Evolutionary conservation across 768 basidiomycete species (phyloP).

Genomic region (Pulveroboletus frians): DNA sequence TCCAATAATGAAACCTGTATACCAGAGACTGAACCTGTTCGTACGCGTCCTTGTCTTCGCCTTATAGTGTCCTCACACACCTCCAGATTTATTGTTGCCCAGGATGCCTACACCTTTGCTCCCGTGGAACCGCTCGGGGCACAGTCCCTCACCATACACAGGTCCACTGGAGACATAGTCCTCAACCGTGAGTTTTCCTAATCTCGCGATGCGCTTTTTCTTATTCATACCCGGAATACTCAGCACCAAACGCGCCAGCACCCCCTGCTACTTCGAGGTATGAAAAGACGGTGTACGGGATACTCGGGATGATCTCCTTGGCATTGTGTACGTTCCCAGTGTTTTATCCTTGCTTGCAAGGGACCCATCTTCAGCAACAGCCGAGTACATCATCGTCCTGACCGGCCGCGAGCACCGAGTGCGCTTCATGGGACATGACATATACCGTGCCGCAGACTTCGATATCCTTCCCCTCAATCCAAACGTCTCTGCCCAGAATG

Average conservation of each 20-base stretch:
- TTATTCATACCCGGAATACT: neutral
- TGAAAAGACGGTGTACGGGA: conserved; percentile 65
- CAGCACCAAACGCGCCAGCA: conserved; percentile 51
- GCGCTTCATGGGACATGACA: conserved; percentile 75
- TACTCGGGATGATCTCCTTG: conserved; percentile 71
- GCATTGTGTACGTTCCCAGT: conserved; percentile 54
- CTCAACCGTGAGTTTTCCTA: conserved; percentile 52
- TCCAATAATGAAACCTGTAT: conserved; percentile 65
- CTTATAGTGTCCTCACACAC: neutral
- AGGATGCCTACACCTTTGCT: conserved; percentile 76
- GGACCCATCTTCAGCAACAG: conserved; percentile 37
- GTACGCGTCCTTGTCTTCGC: conserved; percentile 23
- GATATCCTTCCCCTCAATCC: conserved; percentile 84
- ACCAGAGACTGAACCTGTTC: conserved; percentile 71
- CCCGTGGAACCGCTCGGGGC: conserved; percentile 57
- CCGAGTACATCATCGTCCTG: conserved; percentile 89
- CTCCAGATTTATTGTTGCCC: conserved; percentile 58
- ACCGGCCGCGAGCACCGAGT: conserved; percentile 77
- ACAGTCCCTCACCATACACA: conserved; percentile 65
- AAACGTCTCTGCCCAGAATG: conserved; percentile 57
- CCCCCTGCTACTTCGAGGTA: conserved; percentile 55
- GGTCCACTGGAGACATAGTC: conserved; percentile 69
- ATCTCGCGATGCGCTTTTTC: neutral
- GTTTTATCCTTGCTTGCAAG: neutral
- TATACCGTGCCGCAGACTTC: conserved; percentile 88